A percentile compares a stretch with the other conserved stretches of the same genome.
Evolutionary conservation across 495 filamentous ascomycete genomes (phyloP).

Genomic region (Talaromyces nanjingensis): DNA sequence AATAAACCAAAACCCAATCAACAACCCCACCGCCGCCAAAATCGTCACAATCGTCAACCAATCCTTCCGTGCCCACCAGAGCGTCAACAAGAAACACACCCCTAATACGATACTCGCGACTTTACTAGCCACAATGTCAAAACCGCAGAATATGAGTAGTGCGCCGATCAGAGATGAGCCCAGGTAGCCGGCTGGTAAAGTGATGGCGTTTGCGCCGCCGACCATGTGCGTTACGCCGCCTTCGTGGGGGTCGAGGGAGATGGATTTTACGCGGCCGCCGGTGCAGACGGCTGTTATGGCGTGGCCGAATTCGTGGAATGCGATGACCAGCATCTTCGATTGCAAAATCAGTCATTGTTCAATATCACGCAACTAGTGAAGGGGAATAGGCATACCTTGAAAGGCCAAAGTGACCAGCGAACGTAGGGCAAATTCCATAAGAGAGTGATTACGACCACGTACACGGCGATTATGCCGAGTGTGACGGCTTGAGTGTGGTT

Average conservation of each 20-base stretch:
- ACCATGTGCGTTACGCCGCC: constrained; percentile 72
- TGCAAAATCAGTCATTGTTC: not conserved
- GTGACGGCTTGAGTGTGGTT: constrained; percentile 67
- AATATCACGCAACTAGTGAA: too few relatives aligned
- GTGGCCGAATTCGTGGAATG: constrained; percentile 79
- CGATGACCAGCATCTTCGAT: constrained; percentile 70
- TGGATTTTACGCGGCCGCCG: constrained; percentile 66
- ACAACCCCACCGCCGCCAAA: constrained; percentile 58
- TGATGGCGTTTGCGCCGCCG: constrained; percentile 68
- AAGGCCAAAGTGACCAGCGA: constrained; percentile 69
- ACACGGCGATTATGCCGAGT: constrained; percentile 59
- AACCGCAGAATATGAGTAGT: constrained; percentile 71
- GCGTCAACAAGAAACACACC: constrained; percentile 65
- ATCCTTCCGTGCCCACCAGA: constrained; percentile 74
- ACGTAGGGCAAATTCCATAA: constrained; percentile 77
- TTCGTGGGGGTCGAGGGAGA: constrained; percentile 60
- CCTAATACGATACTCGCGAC: constrained; percentile 65
- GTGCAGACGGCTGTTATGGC: constrained; percentile 66
- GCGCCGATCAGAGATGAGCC: constrained; percentile 70
- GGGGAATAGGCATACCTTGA: constrained; percentile 49
- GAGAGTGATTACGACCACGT: constrained; percentile 66
- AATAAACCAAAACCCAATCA: constrained; percentile 77
- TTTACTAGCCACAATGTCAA: constrained; percentile 74
- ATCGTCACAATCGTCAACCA: constrained; percentile 70
- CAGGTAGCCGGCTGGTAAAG: constrained; percentile 70